These are phyloP conservation scores for Fusarium chlamydosporum DNA, from an alignment of 2,329 filamentous ascomycete genomes.

Conservation along the genomic window DNA sequence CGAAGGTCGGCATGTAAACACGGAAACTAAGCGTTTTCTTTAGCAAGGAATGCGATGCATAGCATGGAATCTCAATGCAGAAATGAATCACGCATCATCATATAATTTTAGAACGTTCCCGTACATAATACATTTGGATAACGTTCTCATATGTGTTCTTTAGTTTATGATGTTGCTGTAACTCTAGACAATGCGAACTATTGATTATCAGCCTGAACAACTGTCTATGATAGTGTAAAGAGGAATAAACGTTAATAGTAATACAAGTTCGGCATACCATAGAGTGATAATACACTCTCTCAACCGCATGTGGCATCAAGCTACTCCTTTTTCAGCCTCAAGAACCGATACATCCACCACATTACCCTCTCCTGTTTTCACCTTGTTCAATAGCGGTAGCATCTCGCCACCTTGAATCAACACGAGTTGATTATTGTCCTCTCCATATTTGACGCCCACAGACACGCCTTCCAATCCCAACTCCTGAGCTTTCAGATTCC, in stretches of 20 bases:
- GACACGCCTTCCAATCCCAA: conserved; percentile 73
- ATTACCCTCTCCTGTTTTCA: conserved; percentile 5
- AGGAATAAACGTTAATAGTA: neutral
- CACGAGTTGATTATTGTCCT: conserved; percentile 59
- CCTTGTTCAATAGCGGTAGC: conserved; percentile 48
- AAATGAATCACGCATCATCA: neutral
- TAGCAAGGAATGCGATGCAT: neutral
- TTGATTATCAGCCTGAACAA: neutral
- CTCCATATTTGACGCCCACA: conserved; percentile 62
- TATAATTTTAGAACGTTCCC: conserved; percentile 20
- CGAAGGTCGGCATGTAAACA: conserved; percentile 24
- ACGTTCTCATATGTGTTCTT: neutral
- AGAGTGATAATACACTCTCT: neutral
- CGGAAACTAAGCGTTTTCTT: neutral
- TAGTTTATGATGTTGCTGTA: neutral
- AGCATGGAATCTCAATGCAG: neutral
- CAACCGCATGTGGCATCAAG: conserved; percentile 1
- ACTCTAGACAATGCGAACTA: neutral
- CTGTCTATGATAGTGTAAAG: neutral
- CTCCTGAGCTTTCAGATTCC: conserved; percentile 76
- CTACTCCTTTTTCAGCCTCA: conserved; percentile 6
- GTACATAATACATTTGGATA: conserved; percentile 25
- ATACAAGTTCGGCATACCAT: neutral
- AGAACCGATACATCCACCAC: conserved; percentile 6
- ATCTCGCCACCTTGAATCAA: conserved; percentile 66